Percentiles rank a stretch among this genome's conserved stretches.
Evolutionary conservation across 305 asterid genomes (phyloP).

Genomic region (Caryopteris hybrid): DNA sequence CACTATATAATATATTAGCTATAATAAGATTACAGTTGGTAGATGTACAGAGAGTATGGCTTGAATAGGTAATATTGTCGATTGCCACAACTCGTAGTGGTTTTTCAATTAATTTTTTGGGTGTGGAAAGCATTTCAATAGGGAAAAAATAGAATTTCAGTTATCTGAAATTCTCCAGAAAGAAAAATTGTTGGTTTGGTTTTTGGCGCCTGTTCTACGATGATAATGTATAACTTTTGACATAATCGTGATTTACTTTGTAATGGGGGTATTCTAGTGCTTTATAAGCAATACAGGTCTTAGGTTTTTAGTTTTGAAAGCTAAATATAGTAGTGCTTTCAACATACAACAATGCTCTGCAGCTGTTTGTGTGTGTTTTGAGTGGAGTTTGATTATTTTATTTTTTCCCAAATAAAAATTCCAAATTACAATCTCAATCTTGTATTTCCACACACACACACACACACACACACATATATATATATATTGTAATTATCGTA

Average conservation of each 20-base stretch:
- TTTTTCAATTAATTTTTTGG: not conserved
- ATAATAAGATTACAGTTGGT: slow-evolving; percentile 17
- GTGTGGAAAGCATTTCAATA: not conserved
- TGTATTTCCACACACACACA: too few species aligned
- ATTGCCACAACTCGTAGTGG: not conserved
- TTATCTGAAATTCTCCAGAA: slow-evolving; percentile 29
- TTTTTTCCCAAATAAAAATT: too few species aligned
- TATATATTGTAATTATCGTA: too few species aligned
- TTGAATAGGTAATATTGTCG: slow-evolving; percentile 19
- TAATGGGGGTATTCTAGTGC: not conserved
- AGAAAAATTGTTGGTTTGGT: not conserved
- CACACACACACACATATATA: too few species aligned
- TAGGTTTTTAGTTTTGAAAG: too few species aligned
- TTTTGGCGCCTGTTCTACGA: slow-evolving; percentile 20
- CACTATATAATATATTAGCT: slow-evolving; percentile 1
- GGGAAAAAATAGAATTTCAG: slow-evolving; percentile 29
- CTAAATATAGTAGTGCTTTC: too few species aligned
- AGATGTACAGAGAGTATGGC: slow-evolving; percentile 31
- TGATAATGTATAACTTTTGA: not conserved
- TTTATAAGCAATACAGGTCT: too few species aligned
- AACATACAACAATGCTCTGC: too few species aligned
- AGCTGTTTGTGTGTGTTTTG: too few species aligned
- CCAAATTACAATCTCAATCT: too few species aligned
- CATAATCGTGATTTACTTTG: not conserved
- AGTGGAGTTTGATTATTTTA: too few species aligned